phyloP scores from a whole-genome alignment of 106 monocot genomes.

The Chionographis japonica region DNA sequence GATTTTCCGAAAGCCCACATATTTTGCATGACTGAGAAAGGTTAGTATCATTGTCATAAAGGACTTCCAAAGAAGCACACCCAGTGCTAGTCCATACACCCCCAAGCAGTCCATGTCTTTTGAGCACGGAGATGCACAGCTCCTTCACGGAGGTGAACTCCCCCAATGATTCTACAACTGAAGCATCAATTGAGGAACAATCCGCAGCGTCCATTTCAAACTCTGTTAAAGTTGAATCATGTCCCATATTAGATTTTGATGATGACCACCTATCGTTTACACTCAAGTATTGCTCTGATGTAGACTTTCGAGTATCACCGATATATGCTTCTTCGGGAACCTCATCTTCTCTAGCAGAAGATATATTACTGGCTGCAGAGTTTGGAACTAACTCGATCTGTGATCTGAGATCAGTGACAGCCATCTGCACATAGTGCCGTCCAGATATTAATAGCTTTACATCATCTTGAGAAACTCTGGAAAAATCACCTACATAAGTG shows the following conservation, averaged over 20 bases:
- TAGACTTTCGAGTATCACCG: neutral
- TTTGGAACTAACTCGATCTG: slow-evolving; percentile 1
- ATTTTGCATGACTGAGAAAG: slow-evolving; percentile 45
- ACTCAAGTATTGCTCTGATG: neutral
- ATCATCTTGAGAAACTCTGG: slow-evolving; percentile 3
- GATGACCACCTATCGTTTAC: slow-evolving; percentile 15
- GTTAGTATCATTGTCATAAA: slow-evolving; percentile 6
- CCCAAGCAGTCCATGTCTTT: slow-evolving; percentile 32
- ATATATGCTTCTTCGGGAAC: neutral
- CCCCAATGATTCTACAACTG: neutral
- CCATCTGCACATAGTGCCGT: neutral
- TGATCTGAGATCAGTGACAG: neutral
- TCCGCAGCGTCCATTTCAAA: slow-evolving; percentile 5
- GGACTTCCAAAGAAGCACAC: slow-evolving; percentile 8
- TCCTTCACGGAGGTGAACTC: slow-evolving; percentile 32
- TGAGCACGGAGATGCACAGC: slow-evolving; percentile 43
- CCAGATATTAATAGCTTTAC: slow-evolving; percentile 7
- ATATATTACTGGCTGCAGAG: neutral
- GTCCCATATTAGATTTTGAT: slow-evolving; percentile 14
- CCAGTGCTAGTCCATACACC: neutral
- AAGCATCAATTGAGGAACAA: slow-evolving; percentile 25
- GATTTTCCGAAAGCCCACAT: slow-evolving; percentile 29
- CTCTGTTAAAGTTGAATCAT: slow-evolving; percentile 18
- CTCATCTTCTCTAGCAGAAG: neutral
- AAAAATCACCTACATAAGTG: neutral